Percentiles rank a stretch among this genome's conserved stretches.
Conservation (phyloP, 768 basidiomycete genomes). For the Sutorius australiensis region DNA sequence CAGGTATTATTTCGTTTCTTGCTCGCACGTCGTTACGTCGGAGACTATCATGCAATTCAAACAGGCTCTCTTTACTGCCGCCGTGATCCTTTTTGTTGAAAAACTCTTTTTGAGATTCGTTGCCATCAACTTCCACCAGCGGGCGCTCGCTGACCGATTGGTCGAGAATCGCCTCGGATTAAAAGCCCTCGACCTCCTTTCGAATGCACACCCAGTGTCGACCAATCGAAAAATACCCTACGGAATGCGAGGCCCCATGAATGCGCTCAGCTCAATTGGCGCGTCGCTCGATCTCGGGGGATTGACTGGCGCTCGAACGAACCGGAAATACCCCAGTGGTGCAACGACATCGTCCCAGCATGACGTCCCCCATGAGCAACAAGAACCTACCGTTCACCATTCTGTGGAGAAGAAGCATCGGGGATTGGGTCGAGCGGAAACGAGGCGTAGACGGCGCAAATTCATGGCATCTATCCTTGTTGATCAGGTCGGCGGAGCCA, state of each 20-base stretch:
- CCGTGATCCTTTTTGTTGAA: conserved; percentile 45
- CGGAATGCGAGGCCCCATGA: conserved; percentile 45
- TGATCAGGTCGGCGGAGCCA: conserved; percentile 61
- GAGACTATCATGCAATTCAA: conserved; percentile 3
- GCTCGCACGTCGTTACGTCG: conserved; percentile 1
- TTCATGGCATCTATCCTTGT: conserved; percentile 65
- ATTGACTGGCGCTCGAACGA: conserved; percentile 9
- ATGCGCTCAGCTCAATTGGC: conserved; percentile 34
- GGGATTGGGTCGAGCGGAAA: conserved; percentile 26
- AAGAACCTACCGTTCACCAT: conserved; percentile 10
- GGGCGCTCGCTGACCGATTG: conserved; percentile 69
- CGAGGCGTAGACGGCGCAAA: conserved; percentile 43
- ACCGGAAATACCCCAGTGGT: conserved; percentile 12
- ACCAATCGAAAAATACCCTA: conserved; percentile 37
- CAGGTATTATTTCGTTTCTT: conserved; percentile 41
- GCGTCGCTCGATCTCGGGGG: conserved; percentile 35
- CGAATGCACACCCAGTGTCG: conserved; percentile 53
- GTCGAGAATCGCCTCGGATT: conserved; percentile 67
- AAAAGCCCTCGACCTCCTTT: conserved; percentile 66
- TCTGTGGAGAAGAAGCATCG: conserved; percentile 11
- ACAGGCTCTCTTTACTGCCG: conserved; percentile 44
- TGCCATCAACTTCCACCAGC: conserved; percentile 78
- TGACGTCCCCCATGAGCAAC: conserved; percentile 9
- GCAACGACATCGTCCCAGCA: conserved; percentile 3
- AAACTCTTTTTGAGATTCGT: conserved; percentile 69